Evolutionary conservation across 2,329 filamentous ascomycete species (phyloP).

Genomic region (Xylariaceae sp.): DNA sequence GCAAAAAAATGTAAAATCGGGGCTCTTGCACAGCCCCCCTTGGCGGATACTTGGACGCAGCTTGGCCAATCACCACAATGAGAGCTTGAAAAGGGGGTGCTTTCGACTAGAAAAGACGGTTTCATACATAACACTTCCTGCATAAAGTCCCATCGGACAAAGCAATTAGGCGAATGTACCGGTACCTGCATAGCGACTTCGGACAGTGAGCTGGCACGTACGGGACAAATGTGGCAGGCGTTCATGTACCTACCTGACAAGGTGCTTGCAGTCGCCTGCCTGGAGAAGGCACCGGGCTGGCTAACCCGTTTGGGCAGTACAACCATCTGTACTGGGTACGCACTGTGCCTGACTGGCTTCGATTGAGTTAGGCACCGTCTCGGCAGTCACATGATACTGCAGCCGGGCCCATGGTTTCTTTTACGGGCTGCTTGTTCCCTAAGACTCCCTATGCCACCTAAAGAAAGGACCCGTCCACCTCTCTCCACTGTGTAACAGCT

Average conservation of each 20-base stretch:
- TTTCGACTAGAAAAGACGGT: background rate
- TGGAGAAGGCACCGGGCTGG: background rate
- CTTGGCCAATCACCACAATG: constrained; percentile 11
- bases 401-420: background rate
- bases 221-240: background rate
- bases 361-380: background rate
- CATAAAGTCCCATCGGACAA: background rate
- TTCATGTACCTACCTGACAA: background rate
- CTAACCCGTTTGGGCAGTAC: background rate
- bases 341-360: background rate
- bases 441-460: background rate
- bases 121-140: background rate
- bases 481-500: background rate
- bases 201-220: background rate
- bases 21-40: constrained; percentile 26
- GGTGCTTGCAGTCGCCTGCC: background rate
- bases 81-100: background rate
- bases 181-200: background rate
- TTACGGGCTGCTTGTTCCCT: background rate
- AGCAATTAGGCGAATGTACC: background rate
- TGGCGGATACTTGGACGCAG: constrained; percentile 17
- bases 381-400: background rate
- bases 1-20: constrained; percentile 2
- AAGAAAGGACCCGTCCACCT: background rate
- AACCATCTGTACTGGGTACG: background rate